Evolutionary conservation across 2,329 filamentous ascomycete genomes (phyloP).

Genomic region (Cladobotryum protrusum): DNA sequence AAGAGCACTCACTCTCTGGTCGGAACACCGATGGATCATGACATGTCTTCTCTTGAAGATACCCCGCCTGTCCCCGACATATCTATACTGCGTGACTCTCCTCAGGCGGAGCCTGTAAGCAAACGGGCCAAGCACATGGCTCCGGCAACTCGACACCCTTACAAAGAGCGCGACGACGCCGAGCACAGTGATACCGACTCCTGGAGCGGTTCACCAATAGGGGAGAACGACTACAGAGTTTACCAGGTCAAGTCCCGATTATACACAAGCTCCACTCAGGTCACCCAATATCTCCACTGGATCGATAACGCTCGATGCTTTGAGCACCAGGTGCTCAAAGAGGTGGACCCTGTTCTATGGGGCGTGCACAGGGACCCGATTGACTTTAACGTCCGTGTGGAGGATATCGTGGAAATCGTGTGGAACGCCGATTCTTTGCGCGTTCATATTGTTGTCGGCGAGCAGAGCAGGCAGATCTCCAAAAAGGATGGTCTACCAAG

Average conservation of each 20-base stretch:
- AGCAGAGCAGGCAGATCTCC: constrained; percentile 19
- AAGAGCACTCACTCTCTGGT: constrained; percentile 26
- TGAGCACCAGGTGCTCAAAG: constrained; percentile 49
- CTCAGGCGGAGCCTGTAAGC: constrained; percentile 2
- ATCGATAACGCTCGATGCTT: constrained; percentile 34
- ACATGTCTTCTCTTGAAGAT: constrained; percentile 21
- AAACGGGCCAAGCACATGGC: constrained; percentile 23
- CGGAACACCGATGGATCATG: constrained; percentile 20
- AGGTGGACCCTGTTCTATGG: constrained; percentile 40
- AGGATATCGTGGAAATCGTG: constrained; percentile 40
- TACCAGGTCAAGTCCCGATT: constrained; percentile 45
- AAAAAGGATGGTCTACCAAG: constrained; percentile 29
- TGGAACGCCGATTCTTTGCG: constrained; percentile 38
- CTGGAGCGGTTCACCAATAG: constrained; percentile 38
- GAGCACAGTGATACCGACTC: constrained; percentile 39
- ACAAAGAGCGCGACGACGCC: not conserved
- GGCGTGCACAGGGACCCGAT: constrained; percentile 44
- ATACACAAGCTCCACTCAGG: constrained; percentile 39
- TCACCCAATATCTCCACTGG: constrained; percentile 54
- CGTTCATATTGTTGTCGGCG: constrained; percentile 35
- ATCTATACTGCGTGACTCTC: constrained; percentile 8
- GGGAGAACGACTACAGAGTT: constrained; percentile 44
- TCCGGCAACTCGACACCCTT: constrained; percentile 9
- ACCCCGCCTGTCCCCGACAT: constrained; percentile 21
- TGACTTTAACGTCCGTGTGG: constrained; percentile 43